phyloP scores from a whole-genome alignment of 78 protist species.

The Planoprotostelium fungivorum region DNA sequence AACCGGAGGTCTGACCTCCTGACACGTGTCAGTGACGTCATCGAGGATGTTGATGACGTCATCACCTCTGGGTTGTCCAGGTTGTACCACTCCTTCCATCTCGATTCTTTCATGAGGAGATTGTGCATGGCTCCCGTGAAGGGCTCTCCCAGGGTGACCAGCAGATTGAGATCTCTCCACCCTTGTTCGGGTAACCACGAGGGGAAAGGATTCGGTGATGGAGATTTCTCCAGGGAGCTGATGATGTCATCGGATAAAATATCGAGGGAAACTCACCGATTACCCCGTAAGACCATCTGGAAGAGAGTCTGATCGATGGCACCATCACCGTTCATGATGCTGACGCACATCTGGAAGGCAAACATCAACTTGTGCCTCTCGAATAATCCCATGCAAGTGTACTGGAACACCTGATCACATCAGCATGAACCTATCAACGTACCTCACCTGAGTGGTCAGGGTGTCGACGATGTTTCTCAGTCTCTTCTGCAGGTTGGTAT shows the following conservation, averaged over 20 bases:
- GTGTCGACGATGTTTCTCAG: conserved; percentile 62
- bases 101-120: conserved; percentile 1
- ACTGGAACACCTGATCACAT: conserved; percentile 48
- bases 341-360: conserved; percentile 71
- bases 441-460: conserved; percentile 39
- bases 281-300: background rate
- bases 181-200: conserved; percentile 8
- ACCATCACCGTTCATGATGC: conserved; percentile 33
- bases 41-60: conserved; percentile 13
- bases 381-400: conserved; percentile 80
- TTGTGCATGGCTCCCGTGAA: conserved; percentile 7
- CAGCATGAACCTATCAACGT: background rate
- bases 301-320: background rate
- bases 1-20: background rate
- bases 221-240: background rate
- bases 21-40: background rate
- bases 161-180: conserved; percentile 74
- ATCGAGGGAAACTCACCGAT: background rate
- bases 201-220: background rate
- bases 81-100: conserved; percentile 76
- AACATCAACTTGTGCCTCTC: conserved; percentile 82
- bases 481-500: conserved; percentile 36
- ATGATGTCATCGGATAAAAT: no score
- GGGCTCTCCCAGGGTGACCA: background rate
- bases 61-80: conserved; percentile 71